Evolutionary conservation across 2,329 filamentous ascomycete species (phyloP).

Genomic region (Ophiostoma populinum): DNA sequence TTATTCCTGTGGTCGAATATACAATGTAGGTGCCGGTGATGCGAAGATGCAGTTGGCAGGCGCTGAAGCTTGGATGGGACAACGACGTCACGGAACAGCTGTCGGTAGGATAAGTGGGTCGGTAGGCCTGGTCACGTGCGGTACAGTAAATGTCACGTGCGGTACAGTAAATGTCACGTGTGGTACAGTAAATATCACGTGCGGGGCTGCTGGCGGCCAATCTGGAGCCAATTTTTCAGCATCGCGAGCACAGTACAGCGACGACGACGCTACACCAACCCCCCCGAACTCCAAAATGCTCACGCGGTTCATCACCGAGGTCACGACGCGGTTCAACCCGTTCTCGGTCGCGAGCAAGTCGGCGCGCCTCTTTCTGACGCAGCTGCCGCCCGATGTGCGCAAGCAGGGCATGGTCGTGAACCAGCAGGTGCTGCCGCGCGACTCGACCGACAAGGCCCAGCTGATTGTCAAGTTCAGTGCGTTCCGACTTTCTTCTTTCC

Average conservation of each 20-base stretch:
- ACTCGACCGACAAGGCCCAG: conserved; percentile 48
- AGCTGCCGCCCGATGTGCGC: conserved; percentile 66
- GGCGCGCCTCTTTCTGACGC: conserved; percentile 72
- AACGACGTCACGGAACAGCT: conserved; percentile 8
- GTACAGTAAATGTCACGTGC: background rate
- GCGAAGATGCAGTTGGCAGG: background rate
- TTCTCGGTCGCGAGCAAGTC: conserved; percentile 67
- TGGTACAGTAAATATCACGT: background rate
- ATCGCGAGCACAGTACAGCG: background rate
- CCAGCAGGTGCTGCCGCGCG: conserved; percentile 55
- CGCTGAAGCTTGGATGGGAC: background rate
- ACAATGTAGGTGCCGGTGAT: background rate
- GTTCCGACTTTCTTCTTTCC: conserved; percentile 14
- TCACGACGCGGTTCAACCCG: conserved; percentile 80
- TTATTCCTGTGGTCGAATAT: background rate
- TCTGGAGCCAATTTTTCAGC: conserved; percentile 1
- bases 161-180: background rate
- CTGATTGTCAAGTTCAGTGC: conserved; percentile 76
- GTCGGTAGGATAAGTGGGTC: conserved; percentile 2
- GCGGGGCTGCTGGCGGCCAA: background rate
- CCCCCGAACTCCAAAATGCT: conserved; percentile 41
- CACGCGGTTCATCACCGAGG: conserved; percentile 69
- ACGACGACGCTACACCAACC: background rate
- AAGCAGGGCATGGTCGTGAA: conserved; percentile 57
- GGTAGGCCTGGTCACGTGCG: background rate